Evolutionary conservation across 495 filamentous ascomycete species (phyloP).

Genomic region (Talaromyces wortmannii): DNA sequence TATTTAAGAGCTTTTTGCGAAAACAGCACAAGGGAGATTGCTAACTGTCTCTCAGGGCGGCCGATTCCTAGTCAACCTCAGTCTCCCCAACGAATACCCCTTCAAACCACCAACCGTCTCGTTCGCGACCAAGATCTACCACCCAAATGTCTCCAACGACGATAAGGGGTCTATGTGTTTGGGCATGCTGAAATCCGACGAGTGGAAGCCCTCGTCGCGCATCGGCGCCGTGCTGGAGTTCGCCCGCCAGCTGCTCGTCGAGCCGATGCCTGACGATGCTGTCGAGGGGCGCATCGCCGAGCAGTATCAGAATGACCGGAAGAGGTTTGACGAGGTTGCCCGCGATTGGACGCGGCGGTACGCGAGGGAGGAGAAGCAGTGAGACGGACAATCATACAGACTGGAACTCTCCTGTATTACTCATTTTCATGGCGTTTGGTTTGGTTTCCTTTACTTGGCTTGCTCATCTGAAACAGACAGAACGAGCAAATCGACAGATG

Average conservation of each 20-base stretch:
- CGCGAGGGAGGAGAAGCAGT: conserved; percentile 39
- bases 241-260: conserved; percentile 66
- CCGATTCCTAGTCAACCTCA: conserved; percentile 67
- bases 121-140: conserved; percentile 95
- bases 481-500: neutral
- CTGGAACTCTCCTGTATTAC: conserved; percentile 5
- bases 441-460: neutral
- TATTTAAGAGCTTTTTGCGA: too few relatives aligned
- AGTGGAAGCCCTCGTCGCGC: conserved; percentile 89
- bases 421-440: conserved; percentile 6
- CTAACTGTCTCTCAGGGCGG: conserved; percentile 50
- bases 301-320: conserved; percentile 66
- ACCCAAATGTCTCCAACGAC: conserved; percentile 97
- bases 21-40: neutral
- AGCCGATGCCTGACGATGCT: conserved; percentile 92
- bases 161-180: conserved; percentile 88
- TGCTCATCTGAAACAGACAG: neutral
- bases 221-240: conserved; percentile 73
- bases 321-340: conserved; percentile 76
- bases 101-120: conserved; percentile 85
- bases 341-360: conserved; percentile 76
- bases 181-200: conserved; percentile 75
- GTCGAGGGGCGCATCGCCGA: conserved; percentile 84
- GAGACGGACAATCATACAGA: neutral
- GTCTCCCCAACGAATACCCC: conserved; percentile 80